Evolutionary conservation across 768 basidiomycete species (phyloP), one percentile per base, ranked within the genome.

Genomic region (Auricularia cornea): DNA sequence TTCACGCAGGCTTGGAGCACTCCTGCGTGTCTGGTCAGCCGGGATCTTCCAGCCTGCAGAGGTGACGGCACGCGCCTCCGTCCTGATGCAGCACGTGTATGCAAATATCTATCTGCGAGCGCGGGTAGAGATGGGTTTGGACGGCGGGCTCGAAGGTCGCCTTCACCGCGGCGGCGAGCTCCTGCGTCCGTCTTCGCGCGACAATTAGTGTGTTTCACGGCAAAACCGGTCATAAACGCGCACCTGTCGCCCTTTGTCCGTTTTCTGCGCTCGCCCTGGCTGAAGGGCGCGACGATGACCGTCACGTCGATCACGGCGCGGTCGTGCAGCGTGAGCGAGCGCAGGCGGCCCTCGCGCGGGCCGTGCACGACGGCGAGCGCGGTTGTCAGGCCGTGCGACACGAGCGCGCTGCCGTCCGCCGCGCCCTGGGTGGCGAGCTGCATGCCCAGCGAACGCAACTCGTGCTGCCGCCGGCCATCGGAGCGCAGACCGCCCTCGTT

Each of bases 121-220:
- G 87, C 26, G 96, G 96, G 76, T 97, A 98, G 57, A 99, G 83
- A 65, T 82, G 83, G 6, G 90, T 89, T 72, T 94, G 90, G 28
- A 99, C 84, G 62, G 96, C 93, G 48, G 95, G 94, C 71, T 98
- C 96, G 72, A 99, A 98, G 0, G 97, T 98, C 32, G 92, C 87
- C 76, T 92, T 91, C 66, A 98, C 87, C 28, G 88, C 85, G 2
- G 92, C 81, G 12, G 89, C 90, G 66, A 97, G 80, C 76, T 99
- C 97, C 65, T 90, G 78, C 66, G 92, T 81, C 18, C 94, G 92
- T 75, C 95, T 96, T 14, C 67, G 35, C 26, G 16, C 16, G 16
- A 10, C 20, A 52, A 10, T 10, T 33, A 67, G 56, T 2, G 65
- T 66, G n/a, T 62, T 59, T 56, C 63, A 64, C 51, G 20, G 16